Conservation (phyloP, 176 grass and related monocot species). For the Chrysopogon serrulatus region DNA sequence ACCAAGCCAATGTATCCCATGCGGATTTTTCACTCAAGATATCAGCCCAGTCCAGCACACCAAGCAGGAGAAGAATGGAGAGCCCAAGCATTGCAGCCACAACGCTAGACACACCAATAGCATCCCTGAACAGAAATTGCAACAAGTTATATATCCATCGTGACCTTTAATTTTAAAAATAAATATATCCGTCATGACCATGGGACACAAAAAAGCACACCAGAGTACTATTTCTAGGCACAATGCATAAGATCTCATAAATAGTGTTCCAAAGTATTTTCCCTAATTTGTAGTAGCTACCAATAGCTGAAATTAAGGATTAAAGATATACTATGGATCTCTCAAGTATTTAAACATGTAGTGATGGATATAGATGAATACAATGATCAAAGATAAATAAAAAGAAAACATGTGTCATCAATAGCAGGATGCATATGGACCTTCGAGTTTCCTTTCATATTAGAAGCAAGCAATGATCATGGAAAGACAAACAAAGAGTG, state of each 20-base stretch:
- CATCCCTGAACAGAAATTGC: slow-evolving; percentile 27
- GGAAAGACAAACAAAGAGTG: not conserved
- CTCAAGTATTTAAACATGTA: not conserved
- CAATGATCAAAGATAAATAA: too few relatives aligned
- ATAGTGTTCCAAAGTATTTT: not conserved
- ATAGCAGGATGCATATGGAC: not conserved
- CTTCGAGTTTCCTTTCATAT: not conserved
- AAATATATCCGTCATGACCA: not conserved
- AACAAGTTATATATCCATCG: not conserved
- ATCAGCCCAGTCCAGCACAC: slow-evolving; percentile 70
- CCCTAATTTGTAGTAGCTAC: not conserved
- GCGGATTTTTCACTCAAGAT: slow-evolving; percentile 68
- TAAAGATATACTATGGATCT: not conserved
- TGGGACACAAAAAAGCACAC: not conserved
- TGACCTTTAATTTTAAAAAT: not conserved
- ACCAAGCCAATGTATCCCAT: slow-evolving; percentile 77
- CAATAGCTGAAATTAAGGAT: not conserved
- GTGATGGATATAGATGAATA: too few relatives aligned
- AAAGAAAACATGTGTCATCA: too few relatives aligned
- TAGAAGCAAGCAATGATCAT: not conserved
- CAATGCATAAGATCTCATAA: not conserved
- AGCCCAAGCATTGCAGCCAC: slow-evolving; percentile 74
- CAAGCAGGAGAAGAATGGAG: slow-evolving; percentile 72
- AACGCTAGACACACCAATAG: slow-evolving; percentile 60
- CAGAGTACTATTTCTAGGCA: not conserved